Base-by-base conservation (phyloP, 345 rosid species). In the Hibiscus mutabilis region DNA sequence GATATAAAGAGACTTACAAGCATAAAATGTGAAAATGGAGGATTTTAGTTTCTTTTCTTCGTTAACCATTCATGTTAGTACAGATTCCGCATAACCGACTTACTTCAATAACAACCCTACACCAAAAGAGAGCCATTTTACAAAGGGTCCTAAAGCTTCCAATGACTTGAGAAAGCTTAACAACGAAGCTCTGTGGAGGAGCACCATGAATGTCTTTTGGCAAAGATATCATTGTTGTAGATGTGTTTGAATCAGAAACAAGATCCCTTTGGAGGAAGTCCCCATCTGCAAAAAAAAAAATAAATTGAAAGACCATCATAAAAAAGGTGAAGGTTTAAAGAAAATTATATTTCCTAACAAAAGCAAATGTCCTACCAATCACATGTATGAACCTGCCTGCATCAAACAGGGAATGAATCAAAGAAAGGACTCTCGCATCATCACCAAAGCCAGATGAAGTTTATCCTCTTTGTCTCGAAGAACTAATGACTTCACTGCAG, bases 381-480 rank as follows among this genome's bases (percentile, higher is more conserved):
- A 67, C 22, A 31, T 66, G 21, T 61, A 75, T 69, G 69, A 77
- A 80, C 77, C 72, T 85, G 91, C 98, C 98, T 85, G 81, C 68
- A 79, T 85, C 82, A 74, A 90, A 88, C 74, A 94, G 82, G 19
- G 83, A 72, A 37, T 69, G 71, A 66, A 89, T 69, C 81, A 94
- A 77, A 73, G 82, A 82, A 61, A 73, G 46, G 76, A 90, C 82
- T 73, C 82, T 88, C 68, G 88, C 96, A 70, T 91, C 87, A 69
- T 86, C 87, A 73, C 84, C 91, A 77, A 80, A 83, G 75, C 84
- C 86, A 31, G 87, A 83, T 31, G 79, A 74, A 81, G 73, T 60
- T 86, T 91, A 64, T 87, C 93, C 70, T 90, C 98, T 80, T 88
- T 94, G 71, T 91, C 98, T 77, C 96, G 91, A 81, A 85, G 89